Percentiles rank a stretch among this genome's conserved stretches.
These are phyloP conservation scores for Yamadazyma atlantica DNA, from an alignment of 1,139 yeast genomes.

Conservation along the genomic window DNA sequence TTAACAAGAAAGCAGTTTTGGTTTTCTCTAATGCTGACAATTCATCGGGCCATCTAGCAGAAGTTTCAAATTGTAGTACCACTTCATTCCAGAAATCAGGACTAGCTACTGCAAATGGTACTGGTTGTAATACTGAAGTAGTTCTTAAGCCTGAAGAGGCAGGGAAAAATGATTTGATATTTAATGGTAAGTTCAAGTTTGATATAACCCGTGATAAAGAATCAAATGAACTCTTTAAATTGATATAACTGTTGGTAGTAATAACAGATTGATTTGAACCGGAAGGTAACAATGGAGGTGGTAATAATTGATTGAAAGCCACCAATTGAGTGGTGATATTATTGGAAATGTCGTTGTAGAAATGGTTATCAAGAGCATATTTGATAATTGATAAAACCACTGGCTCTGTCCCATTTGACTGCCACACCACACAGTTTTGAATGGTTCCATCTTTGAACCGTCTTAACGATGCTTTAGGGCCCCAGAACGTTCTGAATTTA, in stretches of 20 bases:
- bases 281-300: slow-evolving; percentile 60
- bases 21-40: slow-evolving; percentile 80
- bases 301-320: slow-evolving; percentile 51
- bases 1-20: slow-evolving; percentile 83
- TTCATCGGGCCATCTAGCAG: slow-evolving; percentile 96
- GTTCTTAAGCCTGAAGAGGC: slow-evolving; percentile 71
- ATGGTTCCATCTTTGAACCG: slow-evolving; percentile 89
- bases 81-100: slow-evolving; percentile 83
- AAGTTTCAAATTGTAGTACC: slow-evolving; percentile 82
- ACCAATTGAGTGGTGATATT: slow-evolving; percentile 41
- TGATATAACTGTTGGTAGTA: slow-evolving; percentile 53
- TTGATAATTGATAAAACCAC: slow-evolving; percentile 65
- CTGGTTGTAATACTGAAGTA: slow-evolving; percentile 75
- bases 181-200: slow-evolving; percentile 65
- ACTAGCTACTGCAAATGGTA: slow-evolving; percentile 73
- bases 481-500: slow-evolving; percentile 87
- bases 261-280: slow-evolving; percentile 53
- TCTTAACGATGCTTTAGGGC: slow-evolving; percentile 77
- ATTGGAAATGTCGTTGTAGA: slow-evolving; percentile 47
- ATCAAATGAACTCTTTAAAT: slow-evolving; percentile 65
- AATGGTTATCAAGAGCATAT: slow-evolving; percentile 62
- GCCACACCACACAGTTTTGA: slow-evolving; percentile 89
- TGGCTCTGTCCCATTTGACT: slow-evolving; percentile 57
- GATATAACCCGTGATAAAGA: slow-evolving; percentile 54
- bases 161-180: slow-evolving; percentile 70